These are phyloP conservation scores for Flueggea neowawraea DNA, from an alignment of 441 rosid genomes.

Conservation along the genomic window DNA sequence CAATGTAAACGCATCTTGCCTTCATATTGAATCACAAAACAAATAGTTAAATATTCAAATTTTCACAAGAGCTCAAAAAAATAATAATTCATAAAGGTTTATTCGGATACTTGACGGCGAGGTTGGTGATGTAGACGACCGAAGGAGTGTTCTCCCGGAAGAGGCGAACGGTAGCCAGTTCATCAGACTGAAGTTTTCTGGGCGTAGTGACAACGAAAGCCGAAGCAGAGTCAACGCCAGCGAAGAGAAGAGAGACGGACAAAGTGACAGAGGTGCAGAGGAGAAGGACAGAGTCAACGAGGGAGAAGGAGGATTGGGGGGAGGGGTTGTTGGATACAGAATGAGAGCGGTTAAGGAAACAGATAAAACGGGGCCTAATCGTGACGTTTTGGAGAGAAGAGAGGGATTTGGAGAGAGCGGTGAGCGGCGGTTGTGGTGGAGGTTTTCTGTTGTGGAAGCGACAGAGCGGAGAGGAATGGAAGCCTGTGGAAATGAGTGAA, in stretches of 20 bases:
- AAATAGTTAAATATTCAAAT: neutral
- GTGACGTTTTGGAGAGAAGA: slow-evolving; percentile 11
- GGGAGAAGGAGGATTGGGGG: neutral
- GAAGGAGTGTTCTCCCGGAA: slow-evolving; percentile 97
- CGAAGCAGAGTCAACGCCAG: slow-evolving; percentile 55
- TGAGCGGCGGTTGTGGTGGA: slow-evolving; percentile 3
- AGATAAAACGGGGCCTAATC: slow-evolving; percentile 16
- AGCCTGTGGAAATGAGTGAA: slow-evolving; percentile 45
- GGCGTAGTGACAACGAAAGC: slow-evolving; percentile 77
- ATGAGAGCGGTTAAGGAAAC: slow-evolving; percentile 20
- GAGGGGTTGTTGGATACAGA: slow-evolving; percentile 1
- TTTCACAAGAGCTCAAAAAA: neutral
- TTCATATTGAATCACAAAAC: slow-evolving; percentile 11
- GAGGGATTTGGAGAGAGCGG: slow-evolving; percentile 14
- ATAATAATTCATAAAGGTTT: neutral
- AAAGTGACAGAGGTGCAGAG: slow-evolving; percentile 70
- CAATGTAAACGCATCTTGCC: slow-evolving; percentile 96
- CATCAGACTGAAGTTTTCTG: slow-evolving; percentile 80
- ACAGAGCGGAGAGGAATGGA: slow-evolving; percentile 33
- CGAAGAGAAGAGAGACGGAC: slow-evolving; percentile 55
- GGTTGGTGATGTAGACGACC: slow-evolving; percentile 93
- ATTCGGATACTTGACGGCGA: slow-evolving; percentile 57
- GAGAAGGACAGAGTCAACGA: slow-evolving; percentile 55
- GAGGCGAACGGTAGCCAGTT: slow-evolving; percentile 89
- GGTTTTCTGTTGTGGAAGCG: slow-evolving; percentile 35